phyloP scores from a whole-genome alignment of 495 filamentous ascomycete species.

The Chaetomidium leptoderma region DNA sequence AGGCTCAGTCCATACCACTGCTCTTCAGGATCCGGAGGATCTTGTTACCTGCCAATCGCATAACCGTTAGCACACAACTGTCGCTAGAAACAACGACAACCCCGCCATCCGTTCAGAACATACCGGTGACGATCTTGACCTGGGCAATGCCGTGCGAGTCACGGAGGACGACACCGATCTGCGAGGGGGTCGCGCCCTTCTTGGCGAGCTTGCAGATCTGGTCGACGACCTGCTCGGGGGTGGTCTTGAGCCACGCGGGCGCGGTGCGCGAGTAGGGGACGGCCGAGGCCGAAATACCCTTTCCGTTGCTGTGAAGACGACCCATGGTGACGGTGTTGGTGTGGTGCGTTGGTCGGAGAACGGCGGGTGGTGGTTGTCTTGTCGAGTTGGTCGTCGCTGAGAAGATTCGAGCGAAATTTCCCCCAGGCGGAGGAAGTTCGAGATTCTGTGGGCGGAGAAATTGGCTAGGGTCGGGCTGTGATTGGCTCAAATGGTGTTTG shows the following conservation, averaged over 20 bases:
- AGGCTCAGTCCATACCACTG: conserved; percentile 41
- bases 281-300: conserved; percentile 93
- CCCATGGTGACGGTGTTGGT: conserved; percentile 70
- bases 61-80: conserved; percentile 20
- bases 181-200: conserved; percentile 94
- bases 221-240: conserved; percentile 83
- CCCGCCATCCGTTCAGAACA: conserved; percentile 28
- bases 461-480: conserved; percentile 14
- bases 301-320: conserved; percentile 98
- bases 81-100: conserved; percentile 11
- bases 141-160: conserved; percentile 96
- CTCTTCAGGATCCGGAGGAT: conserved; percentile 98
- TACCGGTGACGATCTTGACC: conserved; percentile 95
- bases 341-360: conserved; percentile 26
- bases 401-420: conserved; percentile 21
- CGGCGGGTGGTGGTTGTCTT: conserved; percentile 26
- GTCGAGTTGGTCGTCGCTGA: conserved; percentile 29
- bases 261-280: conserved; percentile 92
- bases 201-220: conserved; percentile 98
- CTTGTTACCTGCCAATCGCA: conserved; percentile 74
- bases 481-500: background rate
- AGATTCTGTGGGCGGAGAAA: conserved; percentile 23
- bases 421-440: background rate
- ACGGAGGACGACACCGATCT: conserved; percentile 97
- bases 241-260: conserved; percentile 91